A percentile compares a stretch with the other conserved stretches of the same genome.
These are phyloP conservation scores for Mortierella sp. DNA, from an alignment of 371 early-diverging fungal species.

Conservation along the genomic window DNA sequence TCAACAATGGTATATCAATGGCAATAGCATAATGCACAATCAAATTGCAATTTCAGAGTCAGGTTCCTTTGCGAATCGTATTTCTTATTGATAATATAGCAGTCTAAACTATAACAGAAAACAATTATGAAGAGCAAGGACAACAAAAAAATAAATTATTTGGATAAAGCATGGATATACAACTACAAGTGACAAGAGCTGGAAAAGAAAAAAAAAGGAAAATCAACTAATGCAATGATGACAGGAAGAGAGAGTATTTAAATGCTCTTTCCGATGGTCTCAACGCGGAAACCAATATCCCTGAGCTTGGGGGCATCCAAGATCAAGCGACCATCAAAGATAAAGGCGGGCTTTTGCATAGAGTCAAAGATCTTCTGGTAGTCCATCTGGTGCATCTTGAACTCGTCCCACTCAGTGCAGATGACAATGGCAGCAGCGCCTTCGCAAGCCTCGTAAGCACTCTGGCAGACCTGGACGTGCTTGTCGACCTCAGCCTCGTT, in stretches of 20 bases:
- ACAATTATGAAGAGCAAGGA: neutral
- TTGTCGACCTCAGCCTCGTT: conserved; percentile 67
- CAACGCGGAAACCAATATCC: conserved; percentile 88
- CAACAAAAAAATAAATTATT: conserved; percentile 3
- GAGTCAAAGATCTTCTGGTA: conserved; percentile 77
- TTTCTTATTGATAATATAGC: too few species aligned
- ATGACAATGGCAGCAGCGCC: conserved; percentile 88
- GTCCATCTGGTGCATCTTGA: conserved; percentile 77
- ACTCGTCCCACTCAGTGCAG: conserved; percentile 95
- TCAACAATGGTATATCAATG: too few species aligned
- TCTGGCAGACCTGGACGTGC: conserved; percentile 75
- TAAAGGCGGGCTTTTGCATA: conserved; percentile 92
- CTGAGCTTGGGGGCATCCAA: conserved; percentile 80
- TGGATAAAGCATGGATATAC: conserved; percentile 1
- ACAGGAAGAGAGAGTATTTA: conserved; percentile 70
- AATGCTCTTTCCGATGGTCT: conserved; percentile 83
- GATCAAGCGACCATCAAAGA: conserved; percentile 95
- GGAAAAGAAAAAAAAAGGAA: neutral
- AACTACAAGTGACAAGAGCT: neutral
- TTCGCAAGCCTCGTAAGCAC: conserved; percentile 56
- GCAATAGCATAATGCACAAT: too few species aligned
- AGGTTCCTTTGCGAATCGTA: too few species aligned
- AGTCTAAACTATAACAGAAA: too few species aligned
- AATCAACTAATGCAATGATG: neutral
- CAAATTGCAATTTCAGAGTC: too few species aligned